Evolutionary conservation across 2,329 filamentous ascomycete genomes (phyloP), one percentile per base, ranked within the genome.

Genomic region (Annulohypoxylon truncatum): DNA sequence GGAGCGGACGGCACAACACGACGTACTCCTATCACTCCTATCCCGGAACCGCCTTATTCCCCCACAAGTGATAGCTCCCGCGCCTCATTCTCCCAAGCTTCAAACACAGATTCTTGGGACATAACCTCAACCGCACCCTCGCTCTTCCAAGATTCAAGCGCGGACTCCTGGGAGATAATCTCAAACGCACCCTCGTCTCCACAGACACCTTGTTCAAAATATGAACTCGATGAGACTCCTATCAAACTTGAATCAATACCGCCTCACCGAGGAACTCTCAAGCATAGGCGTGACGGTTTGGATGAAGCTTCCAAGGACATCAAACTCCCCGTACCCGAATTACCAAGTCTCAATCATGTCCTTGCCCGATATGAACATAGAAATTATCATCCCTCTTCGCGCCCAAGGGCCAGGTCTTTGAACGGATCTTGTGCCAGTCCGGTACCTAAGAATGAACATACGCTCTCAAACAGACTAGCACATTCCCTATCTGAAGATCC

Each of bases 101-200:
- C 67, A 4, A 46, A 46, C 4, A 55, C 64, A 8, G 56, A 68
- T 3, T 58, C 64, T n/a, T 56, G 62, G 55, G 71, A 66, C 9
- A 65, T 62, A 2, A 18, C 60, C 31, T 67, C 70, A 52, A 58
- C 61, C 5, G 56, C 52, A 13, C 64, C 69, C 1, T 69, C 69
- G 2, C n/a, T n/a, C n/a, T n/a, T n/a, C n/a, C n/a, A n/a, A n/a
- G n/a, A n/a, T n/a, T n/a, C n/a, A n/a, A 46, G 48, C 4, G 56
- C 64, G 7, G 56, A 68, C 2, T 58, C 64, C 15, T 56, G 62
- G 55, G 71, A 66, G 12, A 65, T 62, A 2, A 18, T 61, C 31
- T 67, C 70, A 52, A 58, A 60, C 5, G 56, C 52, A 13, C 64
- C 69, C 1, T 69, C 69, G 2, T 70, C 74, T 8, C 73, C 74